Base-by-base conservation (phyloP, 2,329 filamentous ascomycete genomes). In the Helotiales sp. region DNA sequence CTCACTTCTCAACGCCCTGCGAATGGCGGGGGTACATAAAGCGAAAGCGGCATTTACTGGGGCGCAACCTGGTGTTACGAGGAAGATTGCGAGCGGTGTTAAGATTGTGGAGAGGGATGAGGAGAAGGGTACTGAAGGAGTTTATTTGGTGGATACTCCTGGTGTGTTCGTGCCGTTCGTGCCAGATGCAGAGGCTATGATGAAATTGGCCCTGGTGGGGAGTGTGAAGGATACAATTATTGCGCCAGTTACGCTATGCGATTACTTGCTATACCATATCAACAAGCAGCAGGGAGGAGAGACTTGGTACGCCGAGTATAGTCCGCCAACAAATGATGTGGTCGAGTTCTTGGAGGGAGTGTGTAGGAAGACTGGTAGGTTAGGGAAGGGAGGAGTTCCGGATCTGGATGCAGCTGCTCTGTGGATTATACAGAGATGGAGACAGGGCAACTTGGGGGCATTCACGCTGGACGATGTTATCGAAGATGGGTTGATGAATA, bases 141-240 rank as follows among this genome's bases (percentile, higher is more conserved):
- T 97, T 5, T 97, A 96, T 77, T 81, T 98, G 50, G 82, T 97
- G 57, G 96, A 99, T 79, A 97, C 95, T 0, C 96, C 96, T 0
- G 96, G 96, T 57, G 94, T 99, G 8, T 99, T 98, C 79, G 88
- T 97, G 67, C 96, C 96, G 0, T 97, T 97, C 77, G 91, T 98
- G 30, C 86, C 90, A 0, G 88, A 96, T 75, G 86, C 91, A 17
- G 91, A 96, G 77, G 88, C 89, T 54, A 99, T 99, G 96, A 83
- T 99, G 70, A 98, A 97, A 80, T 86, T 99, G n/a, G 91, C 94
- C 1, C 86, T 98, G 0, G 93, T 93, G 61, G 93, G 95, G 22
- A 92, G 91, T 78, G 93, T 99, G 63, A 97, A 97, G 78, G 93
- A 97, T 77, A 92, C 91, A 0, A 85, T 98, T 43, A 89, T 99